Conservation (phyloP, 768 basidiomycete genomes). For the Kwoniella shandongensis region DNA sequence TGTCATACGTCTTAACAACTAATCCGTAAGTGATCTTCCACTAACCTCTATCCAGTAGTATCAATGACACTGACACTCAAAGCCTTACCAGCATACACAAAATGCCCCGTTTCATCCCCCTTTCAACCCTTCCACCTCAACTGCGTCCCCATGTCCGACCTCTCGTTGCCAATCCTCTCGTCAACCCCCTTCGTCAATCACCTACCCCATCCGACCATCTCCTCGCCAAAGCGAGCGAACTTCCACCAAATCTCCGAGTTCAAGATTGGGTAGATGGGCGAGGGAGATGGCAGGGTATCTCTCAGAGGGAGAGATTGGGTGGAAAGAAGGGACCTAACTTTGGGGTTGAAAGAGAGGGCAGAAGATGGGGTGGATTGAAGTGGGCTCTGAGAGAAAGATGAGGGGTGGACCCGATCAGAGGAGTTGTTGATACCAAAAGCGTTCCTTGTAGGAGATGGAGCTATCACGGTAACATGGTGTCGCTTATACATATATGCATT, state of each 20-base stretch:
- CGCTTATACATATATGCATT: conserved; percentile 4
- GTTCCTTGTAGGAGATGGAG: too few species aligned
- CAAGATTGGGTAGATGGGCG: conserved; percentile 34
- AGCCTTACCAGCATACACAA: too few species aligned
- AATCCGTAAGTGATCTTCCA: too few species aligned
- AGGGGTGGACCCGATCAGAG: background rate
- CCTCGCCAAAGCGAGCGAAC: background rate
- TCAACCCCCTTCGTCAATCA: conserved; percentile 13
- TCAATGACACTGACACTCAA: too few species aligned
- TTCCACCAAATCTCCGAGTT: conserved; percentile 38
- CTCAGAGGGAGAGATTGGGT: conserved; percentile 19
- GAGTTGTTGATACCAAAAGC: too few species aligned
- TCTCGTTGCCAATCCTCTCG: conserved; percentile 11
- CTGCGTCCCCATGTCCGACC: conserved; percentile 22
- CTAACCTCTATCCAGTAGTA: too few species aligned
- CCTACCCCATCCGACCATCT: conserved; percentile 26
- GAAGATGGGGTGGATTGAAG: conserved; percentile 36
- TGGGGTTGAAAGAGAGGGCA: conserved; percentile 20
- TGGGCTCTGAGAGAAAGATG: conserved; percentile 39
- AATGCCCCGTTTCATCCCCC: conserved; percentile 29
- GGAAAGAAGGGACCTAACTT: conserved; percentile 20
- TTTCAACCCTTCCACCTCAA: conserved; percentile 4
- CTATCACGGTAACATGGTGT: too few species aligned
- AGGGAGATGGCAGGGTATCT: conserved; percentile 27
- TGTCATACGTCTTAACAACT: too few species aligned